Evolutionary conservation across 208 protist genomes (phyloP).

Genomic region (Leptomonas seymouri): DNA sequence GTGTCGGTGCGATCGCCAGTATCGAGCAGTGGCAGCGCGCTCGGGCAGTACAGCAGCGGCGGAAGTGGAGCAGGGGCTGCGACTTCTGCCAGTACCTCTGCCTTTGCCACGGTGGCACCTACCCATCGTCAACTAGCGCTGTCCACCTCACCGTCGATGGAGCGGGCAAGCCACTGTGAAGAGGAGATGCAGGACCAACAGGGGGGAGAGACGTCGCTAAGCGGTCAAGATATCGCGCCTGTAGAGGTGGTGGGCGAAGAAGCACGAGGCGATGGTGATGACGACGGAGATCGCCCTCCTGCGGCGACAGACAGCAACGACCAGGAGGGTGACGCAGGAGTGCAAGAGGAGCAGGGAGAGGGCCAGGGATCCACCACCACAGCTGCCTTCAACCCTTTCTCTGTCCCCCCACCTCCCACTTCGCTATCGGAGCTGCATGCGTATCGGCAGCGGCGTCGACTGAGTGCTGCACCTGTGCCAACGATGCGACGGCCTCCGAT

Average conservation of each 20-base stretch:
- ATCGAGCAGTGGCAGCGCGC: background rate
- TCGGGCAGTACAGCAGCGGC: background rate
- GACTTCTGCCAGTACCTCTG: background rate
- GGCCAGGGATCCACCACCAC: background rate
- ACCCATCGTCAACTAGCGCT: constrained; percentile 16
- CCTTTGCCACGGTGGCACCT: background rate
- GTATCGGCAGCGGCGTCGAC: constrained; percentile 15
- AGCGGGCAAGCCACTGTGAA: background rate
- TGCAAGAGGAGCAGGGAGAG: background rate
- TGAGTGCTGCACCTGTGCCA: constrained; percentile 27
- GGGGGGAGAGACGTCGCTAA: background rate
- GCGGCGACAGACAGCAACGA: too few relatives aligned
- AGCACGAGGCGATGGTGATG: background rate
- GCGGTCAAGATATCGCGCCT: background rate
- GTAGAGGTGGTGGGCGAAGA: background rate
- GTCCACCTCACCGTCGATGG: constrained; percentile 19
- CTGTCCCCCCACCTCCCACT: constrained; percentile 14
- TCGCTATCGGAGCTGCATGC: constrained; percentile 23
- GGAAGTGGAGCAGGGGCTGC: background rate
- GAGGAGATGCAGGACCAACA: background rate
- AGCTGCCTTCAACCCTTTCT: constrained; percentile 1
- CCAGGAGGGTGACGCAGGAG: background rate
- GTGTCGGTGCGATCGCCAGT: background rate
- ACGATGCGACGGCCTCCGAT: constrained; percentile 36
- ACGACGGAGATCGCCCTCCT: background rate